phyloP scores from a whole-genome alignment of 768 basidiomycete species.

The Erythrobasidium yunnanense region DNA sequence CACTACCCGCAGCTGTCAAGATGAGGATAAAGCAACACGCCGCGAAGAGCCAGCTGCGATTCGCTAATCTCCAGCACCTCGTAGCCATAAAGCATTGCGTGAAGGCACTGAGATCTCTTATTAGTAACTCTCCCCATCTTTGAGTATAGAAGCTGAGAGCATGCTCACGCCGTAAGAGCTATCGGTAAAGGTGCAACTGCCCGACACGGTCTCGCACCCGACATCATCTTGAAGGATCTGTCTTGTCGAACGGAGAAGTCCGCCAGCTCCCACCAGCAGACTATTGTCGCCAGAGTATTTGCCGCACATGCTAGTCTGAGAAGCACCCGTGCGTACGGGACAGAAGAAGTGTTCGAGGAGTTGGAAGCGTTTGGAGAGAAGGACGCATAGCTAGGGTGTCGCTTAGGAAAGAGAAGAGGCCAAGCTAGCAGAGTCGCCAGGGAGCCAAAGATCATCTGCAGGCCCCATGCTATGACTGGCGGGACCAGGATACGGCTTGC shows the following conservation, averaged over 20 bases:
- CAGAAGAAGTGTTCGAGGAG: neutral
- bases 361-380: neutral
- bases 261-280: neutral
- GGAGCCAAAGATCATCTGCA: conserved; percentile 7
- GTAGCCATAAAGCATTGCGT: conserved; percentile 5
- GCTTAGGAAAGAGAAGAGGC: neutral
- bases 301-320: neutral
- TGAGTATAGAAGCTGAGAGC: too few relatives aligned
- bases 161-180: conserved; percentile 5
- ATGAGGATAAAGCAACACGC: neutral
- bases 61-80: conserved; percentile 6
- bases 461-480: conserved; percentile 5
- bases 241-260: conserved; percentile 17
- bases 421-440: neutral
- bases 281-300: neutral
- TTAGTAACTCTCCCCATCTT: neutral
- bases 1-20: neutral
- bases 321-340: conserved; percentile 1
- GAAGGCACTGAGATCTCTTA: neutral
- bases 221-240: neutral
- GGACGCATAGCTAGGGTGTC: neutral
- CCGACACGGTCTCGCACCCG: neutral
- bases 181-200: conserved; percentile 4
- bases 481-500: neutral
- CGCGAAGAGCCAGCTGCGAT: neutral